Percentiles rank a stretch among this genome's conserved stretches.
Conservation (phyloP, 169 alveolate genomes). For the Eimeria praecox region DNA sequence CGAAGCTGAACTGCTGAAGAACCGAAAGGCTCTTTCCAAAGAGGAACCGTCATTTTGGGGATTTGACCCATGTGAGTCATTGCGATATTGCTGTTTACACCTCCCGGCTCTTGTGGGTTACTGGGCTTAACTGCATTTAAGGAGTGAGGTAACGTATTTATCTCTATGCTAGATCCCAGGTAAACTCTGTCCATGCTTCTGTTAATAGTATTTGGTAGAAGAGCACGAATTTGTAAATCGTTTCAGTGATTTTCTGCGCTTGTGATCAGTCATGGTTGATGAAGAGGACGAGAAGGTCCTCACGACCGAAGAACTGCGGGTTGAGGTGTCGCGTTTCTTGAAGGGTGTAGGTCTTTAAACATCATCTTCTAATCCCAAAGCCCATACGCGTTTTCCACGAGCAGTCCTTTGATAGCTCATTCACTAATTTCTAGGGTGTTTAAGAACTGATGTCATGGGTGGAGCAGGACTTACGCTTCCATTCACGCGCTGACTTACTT, state of each 20-base stretch:
- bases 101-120: not conserved
- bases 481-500: conserved; percentile 68
- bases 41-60: conserved; percentile 75
- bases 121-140: not conserved
- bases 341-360: conserved; percentile 37
- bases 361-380: not conserved
- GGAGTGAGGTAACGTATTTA: not conserved
- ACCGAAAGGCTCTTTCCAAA: conserved; percentile 68
- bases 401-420: not conserved
- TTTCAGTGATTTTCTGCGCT: not conserved
- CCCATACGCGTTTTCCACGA: not conserved
- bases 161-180: not conserved
- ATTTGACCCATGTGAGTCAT: conserved; percentile 71
- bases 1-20: conserved; percentile 66
- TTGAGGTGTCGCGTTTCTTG: conserved; percentile 71
- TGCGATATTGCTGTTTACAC: not conserved
- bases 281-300: conserved; percentile 70
- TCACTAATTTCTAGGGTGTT: not conserved
- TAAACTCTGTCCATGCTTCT: not conserved
- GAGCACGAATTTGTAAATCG: not conserved
- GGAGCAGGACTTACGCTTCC: conserved; percentile 71
- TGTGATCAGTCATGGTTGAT: conserved; percentile 69
- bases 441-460: not conserved
- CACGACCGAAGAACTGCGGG: conserved; percentile 70
- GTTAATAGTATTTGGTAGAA: not conserved